Evolutionary conservation across 768 basidiomycete species (phyloP), one percentile per base, ranked within the genome.

Genomic region (Solioccasus polychromus): DNA sequence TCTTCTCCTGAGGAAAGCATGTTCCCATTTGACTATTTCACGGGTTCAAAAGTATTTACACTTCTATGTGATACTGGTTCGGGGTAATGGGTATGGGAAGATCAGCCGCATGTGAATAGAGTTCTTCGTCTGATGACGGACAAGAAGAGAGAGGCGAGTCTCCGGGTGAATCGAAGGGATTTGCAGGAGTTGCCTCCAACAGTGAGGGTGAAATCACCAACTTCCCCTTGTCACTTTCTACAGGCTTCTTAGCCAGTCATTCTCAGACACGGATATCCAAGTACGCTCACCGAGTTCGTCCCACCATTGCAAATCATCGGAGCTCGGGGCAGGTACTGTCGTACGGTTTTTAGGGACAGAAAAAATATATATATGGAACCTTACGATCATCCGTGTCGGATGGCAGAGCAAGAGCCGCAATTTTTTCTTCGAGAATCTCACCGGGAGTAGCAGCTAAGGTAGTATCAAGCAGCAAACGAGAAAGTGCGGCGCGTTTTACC

Each of bases 311-410:
- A 67, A 60, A 30, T 85, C 81, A 35, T 89, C 86, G 2, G 85
- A 79, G 60, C 90, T 92, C 2, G 91, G 91, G 5, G 81, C 83
- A n/a, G 91, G 91, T 18, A 91, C 91, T 92, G 52, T 22, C 49
- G 15, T 28, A 44, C 31, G 4, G 34, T 32, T 30, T 23, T 54
- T 26, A 53, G 54, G 41, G 15, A 38, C 26, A 9, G 14, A 4
- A 11, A 25, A 46, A 36, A 30, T 25, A 14, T 15, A 31, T 44
- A 31, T 38, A 34, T 49, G 22, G 37, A 26, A n/a, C 36, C 51
- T 40, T 45, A 69, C 80, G 50, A 53, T 68, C 56, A 31, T 52
- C 50, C 5, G 34, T 60, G 23, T 77, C 70, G 5, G 63, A 57
- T 23, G 75, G 73, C 26, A 86, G 68, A 5, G 73, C 70, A 45